Evolutionary conservation across 352 stramenopile species (phyloP), one percentile per base, ranked within the genome.

Genomic region (Phytopythium boreale): DNA sequence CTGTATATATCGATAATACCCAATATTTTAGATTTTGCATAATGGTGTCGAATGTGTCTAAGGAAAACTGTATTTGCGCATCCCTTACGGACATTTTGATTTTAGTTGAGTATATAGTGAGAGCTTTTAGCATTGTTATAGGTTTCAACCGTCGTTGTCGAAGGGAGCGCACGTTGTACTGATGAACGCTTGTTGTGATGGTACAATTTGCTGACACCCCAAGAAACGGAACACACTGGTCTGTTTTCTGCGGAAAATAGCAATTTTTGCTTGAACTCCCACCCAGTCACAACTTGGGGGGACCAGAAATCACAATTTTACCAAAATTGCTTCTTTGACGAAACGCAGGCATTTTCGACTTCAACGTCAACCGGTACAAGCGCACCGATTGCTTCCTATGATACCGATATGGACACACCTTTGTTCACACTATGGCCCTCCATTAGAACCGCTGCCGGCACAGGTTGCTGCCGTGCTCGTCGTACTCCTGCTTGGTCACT

Each of bases 381-480:
- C 4, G 14, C 4, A 8, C 8, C 31, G 31, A 36, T 36, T 36
- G 31, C 3, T 36, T 8, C 8, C 31, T 36, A 36, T 8, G 31
- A 36, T 36, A 36, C 31, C 31, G 8, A 8, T 8, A 36, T 36
- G 31, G 31, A 8, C 31, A 8, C 4, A 8, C 8, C 31, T 14
- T 14, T 39, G 34, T 39, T 15, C 10, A 14, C 34, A 39, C 10
- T 14, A 39, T 14, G n/a, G 0, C 47, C 22, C 10, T 56, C 26
- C 15, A 59, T 69, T 67, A 75, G 49, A 79, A 80, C 5, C 70
- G 67, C 27, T 71, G 70, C 8, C 68, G 41, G 47, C 79, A 93
- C 36, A 92, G 77, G 63, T 82, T 88, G 61, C 82, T 93, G 12
- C 85, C 85, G 47, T 92, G 72, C 63, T 93, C 85, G 4, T 91